A percentile compares a stretch with the other conserved stretches of the same genome.
Conservation (phyloP, 257 asterid genomes). For the Solanum ahanhuiri region DNA sequence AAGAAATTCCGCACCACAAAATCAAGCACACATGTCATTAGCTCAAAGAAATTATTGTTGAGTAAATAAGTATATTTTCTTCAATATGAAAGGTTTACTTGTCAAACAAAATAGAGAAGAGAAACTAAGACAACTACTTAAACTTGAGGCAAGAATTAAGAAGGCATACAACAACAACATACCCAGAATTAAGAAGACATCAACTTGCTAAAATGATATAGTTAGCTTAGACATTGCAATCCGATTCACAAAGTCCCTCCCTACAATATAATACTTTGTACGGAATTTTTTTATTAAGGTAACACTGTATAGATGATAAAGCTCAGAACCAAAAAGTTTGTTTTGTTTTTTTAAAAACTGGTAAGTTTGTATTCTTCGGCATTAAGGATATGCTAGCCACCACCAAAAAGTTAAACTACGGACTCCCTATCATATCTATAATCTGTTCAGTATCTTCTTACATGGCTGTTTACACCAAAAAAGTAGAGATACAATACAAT, state of each 20-base stretch:
- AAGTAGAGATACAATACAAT: neutral
- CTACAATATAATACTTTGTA: neutral
- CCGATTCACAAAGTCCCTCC: neutral
- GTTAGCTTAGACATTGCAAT: neutral
- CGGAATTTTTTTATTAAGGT: neutral
- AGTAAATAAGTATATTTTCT: neutral
- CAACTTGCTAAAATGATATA: neutral
- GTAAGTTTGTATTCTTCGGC: neutral
- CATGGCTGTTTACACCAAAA: neutral
- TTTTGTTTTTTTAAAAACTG: neutral
- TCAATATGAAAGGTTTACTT: neutral
- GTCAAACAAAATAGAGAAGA: neutral
- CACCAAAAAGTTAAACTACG: neutral
- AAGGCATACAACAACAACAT: neutral
- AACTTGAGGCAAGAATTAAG: neutral
- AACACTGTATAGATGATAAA: neutral
- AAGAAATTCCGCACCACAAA: neutral
- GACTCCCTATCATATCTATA: neutral
- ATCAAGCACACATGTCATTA: neutral
- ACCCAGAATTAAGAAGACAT: neutral
- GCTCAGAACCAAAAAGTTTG: neutral
- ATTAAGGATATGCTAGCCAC: neutral
- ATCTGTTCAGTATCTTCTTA: neutral
- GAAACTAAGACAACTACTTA: neutral
- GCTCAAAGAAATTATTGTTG: neutral